Conservation (phyloP, 2,329 filamentous ascomycete genomes). For the Pseudocercospora pini-densiflorae region DNA sequence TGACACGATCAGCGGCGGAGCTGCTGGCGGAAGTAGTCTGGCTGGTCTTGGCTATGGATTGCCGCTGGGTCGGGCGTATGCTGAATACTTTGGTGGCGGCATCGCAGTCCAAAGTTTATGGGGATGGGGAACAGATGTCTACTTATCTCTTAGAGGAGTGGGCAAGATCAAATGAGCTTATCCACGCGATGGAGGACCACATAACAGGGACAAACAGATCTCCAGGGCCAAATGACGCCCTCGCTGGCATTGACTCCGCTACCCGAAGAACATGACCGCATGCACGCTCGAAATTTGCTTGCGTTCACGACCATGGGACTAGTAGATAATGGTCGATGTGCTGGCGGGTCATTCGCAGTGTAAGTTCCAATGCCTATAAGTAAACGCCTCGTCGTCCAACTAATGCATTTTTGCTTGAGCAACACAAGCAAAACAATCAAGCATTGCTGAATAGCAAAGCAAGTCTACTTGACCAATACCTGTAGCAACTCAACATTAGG, state of each 20-base stretch:
- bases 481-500: not conserved
- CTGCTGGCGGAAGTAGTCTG: slow-evolving; percentile 74
- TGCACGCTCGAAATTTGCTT: not conserved
- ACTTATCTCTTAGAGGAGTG: slow-evolving; percentile 65
- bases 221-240: not conserved
- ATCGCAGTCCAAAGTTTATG: slow-evolving; percentile 94
- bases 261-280: not conserved
- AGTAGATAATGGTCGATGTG: not conserved
- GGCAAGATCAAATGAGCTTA: slow-evolving; percentile 47
- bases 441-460: not conserved
- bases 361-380: not conserved
- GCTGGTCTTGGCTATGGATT: slow-evolving; percentile 92
- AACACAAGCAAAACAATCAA: not conserved
- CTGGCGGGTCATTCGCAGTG: not conserved
- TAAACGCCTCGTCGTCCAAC: not conserved
- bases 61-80: slow-evolving; percentile 88
- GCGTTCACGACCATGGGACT: not conserved
- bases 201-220: not conserved
- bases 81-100: slow-evolving; percentile 96
- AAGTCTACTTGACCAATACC: not conserved
- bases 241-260: not conserved
- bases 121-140: slow-evolving; percentile 83
- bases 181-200: not conserved
- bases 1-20: slow-evolving; percentile 73
- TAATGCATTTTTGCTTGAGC: not conserved